Evolutionary conservation across 108 stramenopile genomes (phyloP).

Genomic region (Stephanodiscus triporus): DNA sequence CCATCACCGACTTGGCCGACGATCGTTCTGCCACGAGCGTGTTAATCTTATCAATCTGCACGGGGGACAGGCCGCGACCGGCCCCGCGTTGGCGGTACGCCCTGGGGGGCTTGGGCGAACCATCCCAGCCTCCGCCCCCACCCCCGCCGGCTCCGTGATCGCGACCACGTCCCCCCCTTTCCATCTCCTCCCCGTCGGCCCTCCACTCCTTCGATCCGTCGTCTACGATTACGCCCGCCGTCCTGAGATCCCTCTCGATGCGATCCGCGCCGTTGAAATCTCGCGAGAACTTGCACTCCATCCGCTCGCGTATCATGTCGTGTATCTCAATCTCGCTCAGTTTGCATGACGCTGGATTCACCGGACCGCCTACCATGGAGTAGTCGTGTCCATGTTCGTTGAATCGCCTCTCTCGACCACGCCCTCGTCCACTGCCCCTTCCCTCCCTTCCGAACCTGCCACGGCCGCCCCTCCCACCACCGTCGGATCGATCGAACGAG

Average conservation of each 20-base stretch:
- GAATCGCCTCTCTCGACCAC: slow-evolving; percentile 49
- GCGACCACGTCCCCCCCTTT: neutral
- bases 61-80: slow-evolving; percentile 32
- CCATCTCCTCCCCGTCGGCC: slow-evolving; percentile 50
- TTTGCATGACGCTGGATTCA: slow-evolving; percentile 14
- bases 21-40: slow-evolving; percentile 39
- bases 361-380: slow-evolving; percentile 46
- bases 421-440: slow-evolving; percentile 11
- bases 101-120: slow-evolving; percentile 26
- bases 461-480: slow-evolving; percentile 9
- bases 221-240: slow-evolving; percentile 56
- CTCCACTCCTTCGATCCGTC: slow-evolving; percentile 71
- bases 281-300: slow-evolving; percentile 57
- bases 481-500: slow-evolving; percentile 5
- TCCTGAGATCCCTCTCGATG: slow-evolving; percentile 53
- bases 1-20: slow-evolving; percentile 32
- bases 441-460: slow-evolving; percentile 14
- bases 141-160: slow-evolving; percentile 8
- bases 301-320: slow-evolving; percentile 52
- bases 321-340: slow-evolving; percentile 59
- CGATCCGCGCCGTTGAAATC: slow-evolving; percentile 63
- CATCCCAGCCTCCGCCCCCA: slow-evolving; percentile 9
- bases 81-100: slow-evolving; percentile 33
- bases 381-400: slow-evolving; percentile 86
- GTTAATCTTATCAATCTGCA: slow-evolving; percentile 32